phyloP scores from a whole-genome alignment of 1,284 basidiomycete genomes.

The Microbotryum lychnidis-dioicae region DNA sequence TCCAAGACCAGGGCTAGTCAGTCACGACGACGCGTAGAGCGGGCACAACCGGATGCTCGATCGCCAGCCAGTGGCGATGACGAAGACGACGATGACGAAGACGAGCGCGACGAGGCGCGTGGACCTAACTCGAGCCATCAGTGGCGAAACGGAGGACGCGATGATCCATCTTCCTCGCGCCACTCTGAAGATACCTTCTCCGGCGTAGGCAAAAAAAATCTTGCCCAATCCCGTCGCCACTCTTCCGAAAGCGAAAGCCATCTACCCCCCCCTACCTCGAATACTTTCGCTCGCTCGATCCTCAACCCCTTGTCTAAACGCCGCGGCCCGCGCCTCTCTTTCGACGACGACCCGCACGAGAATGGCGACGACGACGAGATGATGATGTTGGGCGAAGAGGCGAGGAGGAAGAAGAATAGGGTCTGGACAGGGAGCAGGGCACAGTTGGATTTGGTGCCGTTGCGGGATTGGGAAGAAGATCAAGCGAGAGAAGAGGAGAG shows the following conservation, averaged over 20 bases:
- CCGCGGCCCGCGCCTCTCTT: constrained; percentile 2
- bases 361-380: constrained; percentile 2
- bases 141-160: not conserved
- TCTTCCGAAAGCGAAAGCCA: not conserved
- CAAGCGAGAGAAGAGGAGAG: not conserved
- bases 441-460: not conserved
- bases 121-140: not conserved
- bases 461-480: not conserved
- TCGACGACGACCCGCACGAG: constrained; percentile 2
- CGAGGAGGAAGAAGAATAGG: constrained; percentile 1
- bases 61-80: too few relatives aligned
- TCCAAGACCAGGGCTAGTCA: not conserved
- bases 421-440: not conserved
- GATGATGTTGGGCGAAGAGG: constrained; percentile 1
- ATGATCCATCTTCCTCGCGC: not conserved
- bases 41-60: too few relatives aligned
- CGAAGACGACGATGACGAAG: not conserved
- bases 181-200: not conserved
- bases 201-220: not conserved
- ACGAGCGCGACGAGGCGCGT: not conserved
- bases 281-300: not conserved
- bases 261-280: not conserved
- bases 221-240: not conserved
- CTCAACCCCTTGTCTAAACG: not conserved
- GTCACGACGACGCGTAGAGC: not conserved